Conservation (phyloP, 164 flowering plant genomes). For the Macadamia integrifolia region DNA sequence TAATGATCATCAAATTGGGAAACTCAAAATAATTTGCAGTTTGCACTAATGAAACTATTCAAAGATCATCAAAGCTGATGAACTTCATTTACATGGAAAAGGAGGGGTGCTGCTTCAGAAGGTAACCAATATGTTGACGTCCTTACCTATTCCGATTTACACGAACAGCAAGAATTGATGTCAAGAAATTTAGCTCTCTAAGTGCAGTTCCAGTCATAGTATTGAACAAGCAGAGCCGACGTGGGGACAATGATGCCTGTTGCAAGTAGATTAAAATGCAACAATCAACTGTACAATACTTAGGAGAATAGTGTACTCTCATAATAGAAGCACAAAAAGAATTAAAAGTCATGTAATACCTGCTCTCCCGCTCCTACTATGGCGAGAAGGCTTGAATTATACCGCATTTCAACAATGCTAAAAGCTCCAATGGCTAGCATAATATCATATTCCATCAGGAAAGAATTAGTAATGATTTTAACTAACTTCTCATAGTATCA, state of each 20-base stretch:
- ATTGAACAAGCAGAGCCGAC: conserved; percentile 83
- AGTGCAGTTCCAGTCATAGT: conserved; percentile 61
- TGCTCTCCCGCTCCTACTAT: conserved; percentile 97
- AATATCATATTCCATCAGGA: conserved; percentile 10
- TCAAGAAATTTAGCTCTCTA: conserved; percentile 73
- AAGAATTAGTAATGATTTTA: background rate
- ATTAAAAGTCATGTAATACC: conserved; percentile 29
- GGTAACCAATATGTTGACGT: background rate
- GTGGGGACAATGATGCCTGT: conserved; percentile 87
- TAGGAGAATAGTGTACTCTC: background rate
- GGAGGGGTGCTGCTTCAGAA: no score
- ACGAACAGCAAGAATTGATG: conserved; percentile 82
- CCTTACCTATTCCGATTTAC: conserved; percentile 67
- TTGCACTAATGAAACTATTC: no score
- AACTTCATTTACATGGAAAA: no score
- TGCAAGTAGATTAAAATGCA: conserved; percentile 9
- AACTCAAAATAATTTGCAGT: no score
- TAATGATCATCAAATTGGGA: no score
- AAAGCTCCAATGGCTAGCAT: conserved; percentile 67
- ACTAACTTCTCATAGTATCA: background rate
- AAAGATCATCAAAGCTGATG: no score
- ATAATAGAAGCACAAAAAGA: background rate
- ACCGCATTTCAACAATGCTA: conserved; percentile 82
- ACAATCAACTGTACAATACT: background rate
- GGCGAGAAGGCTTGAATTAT: conserved; percentile 77